Base-by-base conservation (phyloP, 1,139 yeast species). In the Yamadazyma triangularis region DNA sequence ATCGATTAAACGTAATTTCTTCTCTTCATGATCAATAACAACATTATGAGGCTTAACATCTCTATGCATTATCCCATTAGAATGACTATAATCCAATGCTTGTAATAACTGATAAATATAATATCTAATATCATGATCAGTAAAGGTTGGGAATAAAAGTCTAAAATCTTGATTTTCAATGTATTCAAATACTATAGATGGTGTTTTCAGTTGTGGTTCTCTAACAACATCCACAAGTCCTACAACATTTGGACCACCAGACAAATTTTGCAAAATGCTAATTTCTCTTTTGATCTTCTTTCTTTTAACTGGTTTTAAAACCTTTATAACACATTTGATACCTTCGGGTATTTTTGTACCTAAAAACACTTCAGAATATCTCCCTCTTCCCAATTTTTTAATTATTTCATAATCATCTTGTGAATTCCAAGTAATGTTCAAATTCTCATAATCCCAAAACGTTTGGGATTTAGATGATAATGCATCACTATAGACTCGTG, bases 41-140 rank as follows among this genome's bases (percentile, higher is more conserved):
- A 93, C 93, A 53, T 93, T 93, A 55, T 93, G 97, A 18, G 98
- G 98, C 58, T 93, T 93, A 40, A 93, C 98, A 59, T 93, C 99
- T 55, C 99, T 72, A 60, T 93, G 99, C 86, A 93, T 93, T 41
- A 93, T 89, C 25, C 98, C 99, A 87, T 86, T 87, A 5, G 96
- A 86, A 60, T 93, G 99, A 28, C 93, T 84, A 56, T 76, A 93
- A 58, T 93, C 96, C 40, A 93, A 70, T 0, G 98, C 98, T 48
- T 76, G 80, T 47, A 93, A 70, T 41, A 93, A 70, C 61, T 91
- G 95, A 45, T 72, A 79, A 77, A 91, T 88, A 61, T 93, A 93
- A 62, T 64, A 89, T 42, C 94, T 76, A 46, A 91, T 82, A 53
- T 93, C 98, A 39, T 63, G 62, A 50, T 82, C 88, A 18, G 84